phyloP scores from a whole-genome alignment of 306 rosid genomes.

The Lotus japonicus region DNA sequence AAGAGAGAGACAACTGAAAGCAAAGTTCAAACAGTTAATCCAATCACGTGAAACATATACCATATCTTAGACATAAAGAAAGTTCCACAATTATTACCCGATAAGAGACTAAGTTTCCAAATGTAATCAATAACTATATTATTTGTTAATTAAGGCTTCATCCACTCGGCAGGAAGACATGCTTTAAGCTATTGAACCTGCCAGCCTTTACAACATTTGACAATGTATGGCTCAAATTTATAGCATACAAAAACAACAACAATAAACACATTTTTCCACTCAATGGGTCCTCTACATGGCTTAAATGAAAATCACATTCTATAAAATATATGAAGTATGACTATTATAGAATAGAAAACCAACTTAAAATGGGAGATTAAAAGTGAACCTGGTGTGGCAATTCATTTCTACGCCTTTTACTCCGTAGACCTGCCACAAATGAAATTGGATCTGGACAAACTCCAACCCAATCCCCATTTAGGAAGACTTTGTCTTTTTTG shows the following conservation, averaged over 20 bases:
- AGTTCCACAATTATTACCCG: not conserved
- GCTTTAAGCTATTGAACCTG: constrained; percentile 1
- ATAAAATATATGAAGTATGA: not conserved
- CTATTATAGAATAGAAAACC: constrained; percentile 6
- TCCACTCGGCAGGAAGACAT: not conserved
- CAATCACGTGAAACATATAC: not conserved
- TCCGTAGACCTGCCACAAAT: constrained; percentile 57
- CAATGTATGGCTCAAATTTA: not conserved
- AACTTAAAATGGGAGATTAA: constrained; percentile 11
- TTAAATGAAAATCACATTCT: constrained; percentile 4
- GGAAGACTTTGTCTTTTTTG: constrained; percentile 60
- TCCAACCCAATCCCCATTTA: constrained; percentile 94
- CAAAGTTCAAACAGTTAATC: not conserved
- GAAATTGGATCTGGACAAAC: constrained; percentile 56
- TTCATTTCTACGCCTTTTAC: constrained; percentile 48
- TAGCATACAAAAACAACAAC: not conserved
- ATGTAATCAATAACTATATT: not conserved
- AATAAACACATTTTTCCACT: not conserved
- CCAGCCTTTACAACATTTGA: constrained; percentile 1
- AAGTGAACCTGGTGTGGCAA: constrained; percentile 67
- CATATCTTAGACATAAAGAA: not conserved
- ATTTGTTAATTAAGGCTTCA: not conserved
- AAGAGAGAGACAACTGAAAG: not conserved
- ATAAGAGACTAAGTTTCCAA: not conserved
- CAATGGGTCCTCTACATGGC: not conserved